Percentiles rank a stretch among this genome's conserved stretches.
phyloP scores from a whole-genome alignment of 176 grass and related monocot species.

The Avena eriantha region DNA sequence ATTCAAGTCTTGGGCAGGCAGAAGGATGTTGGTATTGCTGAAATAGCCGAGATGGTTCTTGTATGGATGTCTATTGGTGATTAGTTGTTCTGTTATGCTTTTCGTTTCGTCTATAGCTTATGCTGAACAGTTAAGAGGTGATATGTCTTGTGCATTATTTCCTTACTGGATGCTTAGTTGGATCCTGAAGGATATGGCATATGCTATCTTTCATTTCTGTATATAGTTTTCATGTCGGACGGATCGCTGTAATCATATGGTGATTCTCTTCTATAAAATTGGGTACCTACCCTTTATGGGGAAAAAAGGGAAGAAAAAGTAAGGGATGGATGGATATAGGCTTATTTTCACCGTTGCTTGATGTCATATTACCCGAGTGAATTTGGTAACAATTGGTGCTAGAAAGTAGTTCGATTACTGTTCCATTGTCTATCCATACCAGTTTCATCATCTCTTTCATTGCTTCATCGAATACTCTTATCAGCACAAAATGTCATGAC shows the following conservation, averaged over 20 bases:
- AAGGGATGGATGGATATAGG: not conserved
- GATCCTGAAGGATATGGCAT: not conserved
- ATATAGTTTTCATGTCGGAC: not conserved
- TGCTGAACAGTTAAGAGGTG: conserved; percentile 12
- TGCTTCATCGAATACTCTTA: not conserved
- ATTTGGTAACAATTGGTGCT: not conserved
- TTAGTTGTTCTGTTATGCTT: not conserved
- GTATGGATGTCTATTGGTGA: not conserved
- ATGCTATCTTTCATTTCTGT: not conserved
- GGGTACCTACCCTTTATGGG: not conserved
- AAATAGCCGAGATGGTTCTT: not conserved
- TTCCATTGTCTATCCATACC: not conserved
- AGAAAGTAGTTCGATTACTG: not conserved
- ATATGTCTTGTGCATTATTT: not conserved
- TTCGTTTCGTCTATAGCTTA: not conserved
- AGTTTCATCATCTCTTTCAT: not conserved
- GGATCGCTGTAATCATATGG: not conserved
- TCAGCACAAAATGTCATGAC: not conserved
- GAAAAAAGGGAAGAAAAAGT: not conserved
- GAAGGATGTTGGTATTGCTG: conserved; percentile 17
- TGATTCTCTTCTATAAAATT: not conserved
- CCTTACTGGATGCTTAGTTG: not conserved
- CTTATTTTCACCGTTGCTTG: not conserved
- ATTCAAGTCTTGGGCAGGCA: conserved; percentile 4
- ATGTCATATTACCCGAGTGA: not conserved